Conservation (phyloP, 108 stramenopile species). For the Fragilariopsis cylindrus region DNA sequence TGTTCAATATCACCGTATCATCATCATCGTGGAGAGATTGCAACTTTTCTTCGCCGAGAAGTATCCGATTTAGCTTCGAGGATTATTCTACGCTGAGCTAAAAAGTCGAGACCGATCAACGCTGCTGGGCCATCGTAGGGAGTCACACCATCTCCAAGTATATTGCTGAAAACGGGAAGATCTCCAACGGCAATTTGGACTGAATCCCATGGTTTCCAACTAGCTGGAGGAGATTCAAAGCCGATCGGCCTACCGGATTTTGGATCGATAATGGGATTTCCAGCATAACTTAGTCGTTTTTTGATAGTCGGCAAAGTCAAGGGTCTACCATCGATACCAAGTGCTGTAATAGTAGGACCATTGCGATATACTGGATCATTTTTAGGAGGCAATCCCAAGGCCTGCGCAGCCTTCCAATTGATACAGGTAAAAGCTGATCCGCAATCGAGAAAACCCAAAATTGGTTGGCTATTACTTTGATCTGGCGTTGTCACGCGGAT, state of each 20-base stretch:
- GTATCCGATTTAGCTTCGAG: slow-evolving; percentile 58
- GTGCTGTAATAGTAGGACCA: slow-evolving; percentile 44
- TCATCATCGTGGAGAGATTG: slow-evolving; percentile 18
- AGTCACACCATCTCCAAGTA: slow-evolving; percentile 67
- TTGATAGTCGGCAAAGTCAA: slow-evolving; percentile 49
- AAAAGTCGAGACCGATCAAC: slow-evolving; percentile 72
- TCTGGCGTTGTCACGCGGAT: slow-evolving; percentile 45
- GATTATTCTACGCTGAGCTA: slow-evolving; percentile 73
- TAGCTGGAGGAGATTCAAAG: slow-evolving; percentile 54
- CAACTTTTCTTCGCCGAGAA: slow-evolving; percentile 37
- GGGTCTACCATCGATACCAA: slow-evolving; percentile 75
- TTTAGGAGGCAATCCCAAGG: slow-evolving; percentile 58
- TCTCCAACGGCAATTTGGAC: slow-evolving; percentile 68
- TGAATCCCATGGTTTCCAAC: slow-evolving; percentile 69
- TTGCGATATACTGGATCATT: slow-evolving; percentile 52
- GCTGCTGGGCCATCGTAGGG: slow-evolving; percentile 71
- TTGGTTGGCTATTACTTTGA: slow-evolving; percentile 44
- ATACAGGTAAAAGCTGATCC: slow-evolving; percentile 66
- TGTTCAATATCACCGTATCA: not conserved
- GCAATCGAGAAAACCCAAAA: slow-evolving; percentile 73
- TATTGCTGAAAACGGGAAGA: slow-evolving; percentile 62
- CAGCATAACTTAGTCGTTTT: slow-evolving; percentile 52
- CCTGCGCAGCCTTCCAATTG: slow-evolving; percentile 68
- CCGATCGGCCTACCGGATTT: slow-evolving; percentile 31
- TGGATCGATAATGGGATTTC: slow-evolving; percentile 44